Evolutionary conservation across 257 asterid species (phyloP).

Genomic region (Paraleonurus japonicus): DNA sequence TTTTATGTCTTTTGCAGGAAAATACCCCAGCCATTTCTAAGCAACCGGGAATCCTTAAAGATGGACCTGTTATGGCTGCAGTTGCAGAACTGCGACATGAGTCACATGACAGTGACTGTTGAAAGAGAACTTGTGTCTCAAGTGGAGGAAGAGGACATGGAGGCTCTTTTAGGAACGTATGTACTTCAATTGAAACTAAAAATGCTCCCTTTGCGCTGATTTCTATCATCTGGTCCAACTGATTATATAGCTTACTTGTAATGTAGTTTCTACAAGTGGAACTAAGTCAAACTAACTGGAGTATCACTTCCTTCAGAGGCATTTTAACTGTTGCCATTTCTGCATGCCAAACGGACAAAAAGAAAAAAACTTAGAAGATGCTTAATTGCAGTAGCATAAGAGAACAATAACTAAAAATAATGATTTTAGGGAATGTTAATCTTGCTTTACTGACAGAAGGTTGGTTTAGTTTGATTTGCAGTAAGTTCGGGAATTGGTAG

Average conservation of each 20-base stretch:
- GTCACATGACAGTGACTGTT: conserved; percentile 83
- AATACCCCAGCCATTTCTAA: conserved; percentile 58
- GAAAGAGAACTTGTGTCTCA: conserved; percentile 97
- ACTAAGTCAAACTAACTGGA: background rate
- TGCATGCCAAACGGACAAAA: background rate
- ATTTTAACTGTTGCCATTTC: background rate
- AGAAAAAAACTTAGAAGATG: background rate
- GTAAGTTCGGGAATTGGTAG: conserved; percentile 2
- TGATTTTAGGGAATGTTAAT: conserved; percentile 1
- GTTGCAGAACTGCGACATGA: conserved; percentile 61
- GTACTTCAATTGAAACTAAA: conserved; percentile 38
- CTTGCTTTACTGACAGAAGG: background rate
- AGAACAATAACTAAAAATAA: background rate
- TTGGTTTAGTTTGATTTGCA: conserved; percentile 5
- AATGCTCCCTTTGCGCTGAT: conserved; percentile 17
- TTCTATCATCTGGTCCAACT: background rate
- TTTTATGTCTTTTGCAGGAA: conserved; percentile 50
- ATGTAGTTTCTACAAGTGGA: conserved; percentile 13
- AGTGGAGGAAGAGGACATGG: conserved; percentile 99
- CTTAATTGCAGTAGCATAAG: background rate
- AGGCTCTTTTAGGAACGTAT: conserved; percentile 97
- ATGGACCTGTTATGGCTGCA: conserved; percentile 51
- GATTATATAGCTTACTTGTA: background rate
- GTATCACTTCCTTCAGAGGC: background rate
- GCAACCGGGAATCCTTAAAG: conserved; percentile 54